Evolutionary conservation across 2,329 filamentous ascomycete species (phyloP), one percentile per base, ranked within the genome.

Genomic region (Blastomyces gilchristii): DNA sequence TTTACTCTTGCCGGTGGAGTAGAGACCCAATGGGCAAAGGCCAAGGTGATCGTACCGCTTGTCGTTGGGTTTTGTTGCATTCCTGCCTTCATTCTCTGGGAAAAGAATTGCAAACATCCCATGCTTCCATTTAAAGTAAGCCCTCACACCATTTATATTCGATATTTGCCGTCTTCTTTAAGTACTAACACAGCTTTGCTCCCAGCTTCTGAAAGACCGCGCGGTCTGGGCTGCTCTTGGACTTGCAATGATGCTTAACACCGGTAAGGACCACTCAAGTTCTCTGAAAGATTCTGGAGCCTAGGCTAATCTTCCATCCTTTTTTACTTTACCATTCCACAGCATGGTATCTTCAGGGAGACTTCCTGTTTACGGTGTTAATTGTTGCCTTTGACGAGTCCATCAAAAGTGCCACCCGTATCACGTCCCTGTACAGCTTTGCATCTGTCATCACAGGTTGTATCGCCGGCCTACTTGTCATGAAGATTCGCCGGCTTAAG

Each of bases 301-400:
- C 7, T 39, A 16, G 41, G 52, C 52, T 56, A 56, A 45, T n/a
- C 31, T 14, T n/a, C 56, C 14, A 16, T 1, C 5, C 41, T 16
- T 65, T 49, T 52, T 28, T 34, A 7, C 31, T 39, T 2, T 56
- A 49, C 12, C 22, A 12, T 25, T 52, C 28, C 12, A n/a, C 53
- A 74, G 71, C 74, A 0, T 87, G 84, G 84, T 81, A 81, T 65
- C 78, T 87, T 72, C 85, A 88, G 71, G 83, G 81, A 28, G 82
- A 87, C 69, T 87, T 82, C 71, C 78, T 88, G 2, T 87, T 82
- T 74, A 85, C 85, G 0, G 81, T 87, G 1, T 79, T 88, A 0
- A 71, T 81, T 12, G 82, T 88, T 22, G 81, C 80, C 45, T 88
- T 87, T 68, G 78, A 85, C 71, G 84, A 87, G 65, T 81, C 78